Conservation (phyloP, 1,139 yeast genomes). For the Suhomyces maxii region DNA sequence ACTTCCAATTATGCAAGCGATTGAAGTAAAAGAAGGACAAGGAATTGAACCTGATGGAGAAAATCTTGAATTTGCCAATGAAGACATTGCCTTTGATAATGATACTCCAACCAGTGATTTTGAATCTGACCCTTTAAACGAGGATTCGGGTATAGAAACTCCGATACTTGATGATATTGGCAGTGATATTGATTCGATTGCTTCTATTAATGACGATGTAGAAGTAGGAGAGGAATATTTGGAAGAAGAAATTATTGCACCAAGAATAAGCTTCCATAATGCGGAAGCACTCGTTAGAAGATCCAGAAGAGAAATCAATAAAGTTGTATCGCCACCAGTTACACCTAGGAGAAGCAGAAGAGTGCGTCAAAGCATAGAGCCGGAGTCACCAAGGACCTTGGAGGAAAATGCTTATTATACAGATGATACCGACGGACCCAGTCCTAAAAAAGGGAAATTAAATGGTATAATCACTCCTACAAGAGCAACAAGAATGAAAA, state of each 20-base stretch:
- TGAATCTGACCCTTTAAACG: constrained; percentile 8
- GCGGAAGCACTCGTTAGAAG: background rate
- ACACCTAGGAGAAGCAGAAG: background rate
- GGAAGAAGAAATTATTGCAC: background rate
- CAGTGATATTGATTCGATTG: background rate
- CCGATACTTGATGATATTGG: background rate
- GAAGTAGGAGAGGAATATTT: background rate
- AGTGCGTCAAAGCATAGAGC: background rate
- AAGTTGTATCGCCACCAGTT: background rate
- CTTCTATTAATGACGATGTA: background rate
- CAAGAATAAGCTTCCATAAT: background rate
- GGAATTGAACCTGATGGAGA: constrained; percentile 10
- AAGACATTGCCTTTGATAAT: constrained; percentile 11
- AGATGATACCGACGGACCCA: background rate
- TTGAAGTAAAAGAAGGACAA: constrained; percentile 13
- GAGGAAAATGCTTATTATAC: background rate
- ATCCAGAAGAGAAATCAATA: background rate
- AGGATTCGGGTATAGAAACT: constrained; percentile 3
- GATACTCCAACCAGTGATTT: constrained; percentile 10
- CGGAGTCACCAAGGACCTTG: background rate
- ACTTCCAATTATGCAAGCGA: constrained; percentile 14
- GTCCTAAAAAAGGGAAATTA: background rate
- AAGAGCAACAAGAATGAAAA: background rate
- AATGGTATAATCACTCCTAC: background rate
- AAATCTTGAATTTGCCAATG: constrained; percentile 4